phyloP scores from a whole-genome alignment of 2,329 filamentous ascomycete species.

The Trichoderma citrinoviride region DNA sequence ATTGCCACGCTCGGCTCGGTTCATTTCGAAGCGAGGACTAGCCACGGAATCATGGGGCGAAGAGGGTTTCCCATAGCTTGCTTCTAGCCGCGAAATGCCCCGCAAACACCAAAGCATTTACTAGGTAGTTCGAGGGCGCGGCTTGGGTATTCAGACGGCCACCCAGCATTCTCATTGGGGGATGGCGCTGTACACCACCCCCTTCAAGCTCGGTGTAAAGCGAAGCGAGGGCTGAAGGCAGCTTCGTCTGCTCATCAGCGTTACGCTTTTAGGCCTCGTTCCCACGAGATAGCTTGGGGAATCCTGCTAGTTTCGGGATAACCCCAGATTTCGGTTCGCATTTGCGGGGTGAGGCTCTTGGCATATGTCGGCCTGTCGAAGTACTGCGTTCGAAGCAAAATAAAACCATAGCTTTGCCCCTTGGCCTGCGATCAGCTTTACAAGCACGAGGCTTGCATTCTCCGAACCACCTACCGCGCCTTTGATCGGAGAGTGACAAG shows the following conservation, averaged over 20 bases:
- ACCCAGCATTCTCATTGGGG: background rate
- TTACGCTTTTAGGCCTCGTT: background rate
- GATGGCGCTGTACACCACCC: background rate
- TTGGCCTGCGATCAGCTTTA: background rate
- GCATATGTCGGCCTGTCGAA: background rate
- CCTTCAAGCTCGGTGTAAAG: background rate
- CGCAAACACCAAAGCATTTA: background rate
- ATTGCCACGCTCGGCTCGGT: slow-evolving; percentile 5
- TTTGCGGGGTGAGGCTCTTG: background rate
- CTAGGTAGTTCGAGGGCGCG: background rate
- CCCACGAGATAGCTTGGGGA: background rate
- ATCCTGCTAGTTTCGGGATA: background rate
- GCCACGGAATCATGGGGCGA: background rate
- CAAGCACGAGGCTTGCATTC: background rate
- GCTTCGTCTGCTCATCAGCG: background rate
- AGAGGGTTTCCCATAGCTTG: background rate
- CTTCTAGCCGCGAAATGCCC: background rate
- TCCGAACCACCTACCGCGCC: background rate
- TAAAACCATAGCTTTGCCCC: background rate
- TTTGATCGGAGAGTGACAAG: background rate
- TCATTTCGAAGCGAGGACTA: slow-evolving; percentile 2
- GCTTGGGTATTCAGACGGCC: background rate
- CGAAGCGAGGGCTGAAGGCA: background rate
- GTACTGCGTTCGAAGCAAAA: background rate
- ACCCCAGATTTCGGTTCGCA: background rate